Evolutionary conservation across 176 grass and related monocot species (phyloP).

Genomic region (Ampelocalamus luodianensis): DNA sequence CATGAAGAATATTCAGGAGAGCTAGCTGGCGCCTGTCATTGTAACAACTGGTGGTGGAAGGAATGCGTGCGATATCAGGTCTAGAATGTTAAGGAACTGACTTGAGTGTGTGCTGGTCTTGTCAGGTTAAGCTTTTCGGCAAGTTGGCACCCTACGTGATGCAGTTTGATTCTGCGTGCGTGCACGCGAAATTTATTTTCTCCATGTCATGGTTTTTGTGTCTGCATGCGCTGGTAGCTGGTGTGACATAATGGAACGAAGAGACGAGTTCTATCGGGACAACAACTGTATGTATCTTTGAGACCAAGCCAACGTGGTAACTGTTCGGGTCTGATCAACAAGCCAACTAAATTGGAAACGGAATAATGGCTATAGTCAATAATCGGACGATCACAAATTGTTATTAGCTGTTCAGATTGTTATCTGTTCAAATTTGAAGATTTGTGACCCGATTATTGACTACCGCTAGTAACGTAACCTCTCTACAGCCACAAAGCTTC

Average conservation of each 20-base stretch:
- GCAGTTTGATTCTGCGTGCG: neutral
- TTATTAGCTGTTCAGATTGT: no score
- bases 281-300: neutral
- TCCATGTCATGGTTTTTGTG: neutral
- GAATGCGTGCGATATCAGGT: no score
- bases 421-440: no score
- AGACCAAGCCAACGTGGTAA: neutral
- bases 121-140: neutral
- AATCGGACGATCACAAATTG: no score
- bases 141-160: no score
- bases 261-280: neutral
- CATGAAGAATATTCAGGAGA: conserved; percentile 34
- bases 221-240: neutral
- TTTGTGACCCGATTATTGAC: no score
- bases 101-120: neutral
- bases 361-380: neutral
- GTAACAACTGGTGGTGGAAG: no score
- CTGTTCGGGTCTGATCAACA: neutral
- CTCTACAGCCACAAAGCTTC: neutral
- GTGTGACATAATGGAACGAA: neutral
- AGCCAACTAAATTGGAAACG: neutral
- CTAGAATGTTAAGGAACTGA: neutral
- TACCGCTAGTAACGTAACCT: neutral
- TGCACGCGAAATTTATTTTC: neutral
- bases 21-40: neutral